A percentile compares a stretch with the other conserved stretches of the same genome.
phyloP scores from a whole-genome alignment of 1,139 yeast genomes.

The Spathaspora sp. region DNA sequence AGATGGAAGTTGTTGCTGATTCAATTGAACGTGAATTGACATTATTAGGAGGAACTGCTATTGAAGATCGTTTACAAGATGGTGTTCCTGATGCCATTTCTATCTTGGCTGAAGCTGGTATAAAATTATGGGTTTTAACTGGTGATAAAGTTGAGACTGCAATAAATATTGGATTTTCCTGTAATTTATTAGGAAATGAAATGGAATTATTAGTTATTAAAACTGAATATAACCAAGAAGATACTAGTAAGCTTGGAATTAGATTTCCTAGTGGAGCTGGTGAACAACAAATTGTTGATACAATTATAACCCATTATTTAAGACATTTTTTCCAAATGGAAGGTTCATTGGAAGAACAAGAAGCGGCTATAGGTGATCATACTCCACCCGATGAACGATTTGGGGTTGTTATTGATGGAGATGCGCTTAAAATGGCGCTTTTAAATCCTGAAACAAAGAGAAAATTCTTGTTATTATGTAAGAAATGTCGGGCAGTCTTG shows the following conservation, averaged over 20 bases:
- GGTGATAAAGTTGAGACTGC: constrained; percentile 56
- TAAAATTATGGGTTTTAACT: constrained; percentile 51
- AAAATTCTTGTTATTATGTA: constrained; percentile 81
- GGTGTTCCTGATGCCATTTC: constrained; percentile 52
- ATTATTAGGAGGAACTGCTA: constrained; percentile 52
- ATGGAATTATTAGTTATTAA: constrained; percentile 46
- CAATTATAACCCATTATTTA: constrained; percentile 60
- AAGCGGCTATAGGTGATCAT: constrained; percentile 67
- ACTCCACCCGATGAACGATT: constrained; percentile 72
- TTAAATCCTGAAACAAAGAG: constrained; percentile 52
- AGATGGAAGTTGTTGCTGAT: constrained; percentile 49
- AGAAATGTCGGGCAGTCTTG: constrained; percentile 89
- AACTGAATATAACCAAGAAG: constrained; percentile 31
- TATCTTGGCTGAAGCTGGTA: constrained; percentile 47
- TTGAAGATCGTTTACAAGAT: constrained; percentile 51
- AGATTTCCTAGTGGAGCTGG: constrained; percentile 28
- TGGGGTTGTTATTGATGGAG: constrained; percentile 93
- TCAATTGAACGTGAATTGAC: constrained; percentile 45
- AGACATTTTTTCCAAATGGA: constrained; percentile 59
- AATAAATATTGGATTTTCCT: constrained; percentile 50
- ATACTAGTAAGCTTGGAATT: constrained; percentile 31
- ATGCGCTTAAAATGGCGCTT: constrained; percentile 75
- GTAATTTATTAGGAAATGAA: constrained; percentile 49
- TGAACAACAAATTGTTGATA: constrained; percentile 43
- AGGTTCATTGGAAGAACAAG: constrained; percentile 61